Evolutionary conservation across 139 green algal genomes (phyloP), one percentile per base, ranked within the genome.

Genomic region (Volvox reticuliferus): DNA sequence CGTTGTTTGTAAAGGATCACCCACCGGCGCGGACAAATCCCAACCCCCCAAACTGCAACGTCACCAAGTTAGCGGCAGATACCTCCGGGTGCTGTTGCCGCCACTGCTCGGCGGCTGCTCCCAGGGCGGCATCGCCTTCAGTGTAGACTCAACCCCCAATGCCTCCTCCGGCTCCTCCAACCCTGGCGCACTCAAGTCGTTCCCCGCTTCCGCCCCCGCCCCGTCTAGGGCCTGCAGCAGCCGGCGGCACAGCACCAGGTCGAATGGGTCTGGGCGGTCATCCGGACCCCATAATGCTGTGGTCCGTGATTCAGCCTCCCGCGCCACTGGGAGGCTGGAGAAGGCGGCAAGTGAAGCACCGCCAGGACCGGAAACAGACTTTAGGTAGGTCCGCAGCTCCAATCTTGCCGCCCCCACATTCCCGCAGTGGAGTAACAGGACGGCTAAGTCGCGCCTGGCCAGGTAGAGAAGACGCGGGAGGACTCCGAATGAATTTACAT

Each of bases 341-440:
- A 55, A 55, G 35, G 63, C 82, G 19, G 82, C 12, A 1, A 9
- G 28, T 28, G 65, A 65, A 1, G 63, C 33, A 21, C 67, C 24
- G 13, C 18, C 24, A 5, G 83, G 16, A 1, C 6, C 0, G 13
- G 81, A 30, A 9, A 71, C 36, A 1, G 18, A 9, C 13, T 14
- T 2, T 73, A 91, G 88, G 75, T 95, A 97, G 0, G 91, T 92
- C 12, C 62, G 33, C 85, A 97, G 88, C 92, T 97, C 95, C 24
- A 89, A 91, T 19, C 76, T 77, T 2, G 94, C 96, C 79, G 93
- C 87, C 33, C 44, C 81, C 13, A 93, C 82, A 75, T 91, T 80
- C 1, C 95, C 96, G 1, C 69, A 83, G 82, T 98, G 96, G 75
- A 97, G 78, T 79, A 95, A 91, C 82, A 98, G 79, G 9, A 96